Conservation (phyloP, 2,329 filamentous ascomycete genomes). For the Aspergillus versicolor region DNA sequence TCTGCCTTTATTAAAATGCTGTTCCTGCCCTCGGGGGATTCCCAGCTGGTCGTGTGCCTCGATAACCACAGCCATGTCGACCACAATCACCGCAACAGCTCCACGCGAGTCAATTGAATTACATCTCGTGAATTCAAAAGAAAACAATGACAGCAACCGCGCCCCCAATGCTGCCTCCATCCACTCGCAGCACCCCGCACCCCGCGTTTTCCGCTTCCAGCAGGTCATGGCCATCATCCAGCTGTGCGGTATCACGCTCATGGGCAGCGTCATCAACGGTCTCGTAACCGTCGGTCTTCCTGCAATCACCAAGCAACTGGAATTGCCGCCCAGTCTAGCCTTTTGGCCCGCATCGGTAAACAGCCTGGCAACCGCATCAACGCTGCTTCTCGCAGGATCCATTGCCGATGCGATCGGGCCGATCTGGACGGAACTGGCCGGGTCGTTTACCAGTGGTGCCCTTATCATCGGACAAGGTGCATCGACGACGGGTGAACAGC, state of each 20-base stretch:
- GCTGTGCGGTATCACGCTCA: slow-evolving; percentile 22
- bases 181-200: no score
- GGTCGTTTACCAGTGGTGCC: slow-evolving; percentile 38
- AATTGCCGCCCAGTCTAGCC: slow-evolving; percentile 18
- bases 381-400: slow-evolving; percentile 51
- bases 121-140: no score
- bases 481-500: slow-evolving; percentile 27
- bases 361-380: slow-evolving; percentile 34
- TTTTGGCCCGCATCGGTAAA: slow-evolving; percentile 31
- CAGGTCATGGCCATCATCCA: slow-evolving; percentile 15
- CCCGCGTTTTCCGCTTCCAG: slow-evolving; percentile 2
- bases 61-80: no score
- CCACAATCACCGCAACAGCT: no score
- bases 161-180: no score
- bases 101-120: no score
- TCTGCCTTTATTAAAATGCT: no score
- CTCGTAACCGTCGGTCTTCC: slow-evolving; percentile 42
- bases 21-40: no score
- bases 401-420: slow-evolving; percentile 52
- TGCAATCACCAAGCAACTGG: slow-evolving; percentile 39
- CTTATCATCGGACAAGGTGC: slow-evolving; percentile 24
- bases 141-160: no score
- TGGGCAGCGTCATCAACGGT: slow-evolving; percentile 35
- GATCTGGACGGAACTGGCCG: slow-evolving; percentile 28
- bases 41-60: no score